Base-by-base conservation (phyloP, 345 rosid species). In the Melaleuca quinquenervia region DNA sequence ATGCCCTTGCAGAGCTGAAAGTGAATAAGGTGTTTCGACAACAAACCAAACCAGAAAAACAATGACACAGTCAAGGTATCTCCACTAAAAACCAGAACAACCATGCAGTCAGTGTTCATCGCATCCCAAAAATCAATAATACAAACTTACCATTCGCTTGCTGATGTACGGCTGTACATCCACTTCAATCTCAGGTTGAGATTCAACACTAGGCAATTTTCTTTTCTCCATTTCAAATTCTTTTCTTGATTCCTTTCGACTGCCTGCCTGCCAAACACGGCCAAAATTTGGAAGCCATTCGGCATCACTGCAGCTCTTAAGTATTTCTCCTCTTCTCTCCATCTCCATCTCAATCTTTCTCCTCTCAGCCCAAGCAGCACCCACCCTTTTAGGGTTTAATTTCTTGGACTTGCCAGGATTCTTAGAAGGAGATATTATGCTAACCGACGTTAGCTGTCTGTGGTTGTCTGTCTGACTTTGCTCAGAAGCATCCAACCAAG, bases 231-330 rank as follows among this genome's bases (percentile, higher is more conserved):
- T 90, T 88, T 95, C 96, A 90, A 94, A 96, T 89, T 98, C 96
- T 91, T 94, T 96, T 87, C 97, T 92, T 32, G 98, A 96, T 90
- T 95, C 98, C 89, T 91, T 98, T 58, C 98, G 89, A 87, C 94
- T 92, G 84, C 98, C 99, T 80, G 97, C 94, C 88, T 97, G 97
- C 99, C 99, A 98, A 87, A 98, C 99, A 85, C 99, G 93, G 86
- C 99, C 99, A 89, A 97, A 96, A 87, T 95, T 92, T 48, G 99
- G 99, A 89, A 96, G 99, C 98, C 99, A 97, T 91, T 91, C 89
- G 84, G 93, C 84, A 87, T 92, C 93, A 85, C 82, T 87, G 52
- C 89, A 91, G 85, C 88, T 88, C 88, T 88, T 91, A 82, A 86
- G 89, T 76, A 87, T 86, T 83, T 90, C 95, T 83, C 99, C 98